Evolutionary conservation across 768 basidiomycete species (phyloP), one percentile per base, ranked within the genome.

Genomic region (Hypsizygus marmoreus): DNA sequence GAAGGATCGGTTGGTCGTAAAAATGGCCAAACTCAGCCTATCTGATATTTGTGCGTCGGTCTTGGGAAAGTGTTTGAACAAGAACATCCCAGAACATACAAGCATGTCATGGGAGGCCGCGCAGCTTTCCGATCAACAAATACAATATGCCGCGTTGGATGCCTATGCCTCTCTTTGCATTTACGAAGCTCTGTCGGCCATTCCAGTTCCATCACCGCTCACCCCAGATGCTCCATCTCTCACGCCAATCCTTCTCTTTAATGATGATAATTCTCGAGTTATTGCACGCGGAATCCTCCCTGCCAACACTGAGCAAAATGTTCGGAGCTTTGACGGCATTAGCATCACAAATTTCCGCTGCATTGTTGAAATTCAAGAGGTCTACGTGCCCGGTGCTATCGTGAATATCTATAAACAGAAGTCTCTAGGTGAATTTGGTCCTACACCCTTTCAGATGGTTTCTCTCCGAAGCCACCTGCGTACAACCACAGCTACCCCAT

Each of bases 21-120:
- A 39, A 1, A 50, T 45, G 46, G 58, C 59, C 4, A 47, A 47
- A 31, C 42, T 51, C 23, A 42, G 66, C 16, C 59, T 70, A n/a
- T 50, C 60, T 1, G 67, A 71, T 39, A 51, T 70, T 2, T 58
- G 49, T 32, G 67, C 62, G 17, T n/a, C 20, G 1, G 53, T 68
- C 22, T 56, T 71, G 2, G 32, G 48, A 0, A 46, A 45, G 32
- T 19, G 48, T 48, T 45, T 69, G 20, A 24, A 16, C 31, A 56
- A 61, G 40, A 48, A 67, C 53, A n/a, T 51, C 13, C 14, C 45
- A 6, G 31, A 54, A 30, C 45, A 40, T 1, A 28, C 54, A 35
- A 61, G 65, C 45, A 32, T 54, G 26, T 24, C 46, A 11, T 66
- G 62, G 61, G 35, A 43, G 23, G 22, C 41, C 23, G 24, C 17